Percentiles rank a stretch among this genome's conserved stretches.
phyloP scores from a whole-genome alignment of 2,329 filamentous ascomycete species.

The Lojkania enalia region DNA sequence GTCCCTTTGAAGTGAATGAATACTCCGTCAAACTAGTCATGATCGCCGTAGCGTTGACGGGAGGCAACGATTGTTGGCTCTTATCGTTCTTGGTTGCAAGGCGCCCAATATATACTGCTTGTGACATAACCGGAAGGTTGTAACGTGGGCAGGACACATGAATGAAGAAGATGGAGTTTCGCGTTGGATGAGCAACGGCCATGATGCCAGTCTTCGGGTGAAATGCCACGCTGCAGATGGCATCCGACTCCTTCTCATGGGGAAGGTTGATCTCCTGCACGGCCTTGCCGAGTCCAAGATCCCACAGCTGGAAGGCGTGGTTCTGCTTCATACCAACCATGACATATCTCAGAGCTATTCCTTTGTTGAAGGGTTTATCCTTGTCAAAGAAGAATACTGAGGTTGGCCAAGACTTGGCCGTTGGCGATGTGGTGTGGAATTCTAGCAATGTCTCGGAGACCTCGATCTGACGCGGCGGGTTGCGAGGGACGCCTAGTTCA shows the following conservation, averaged over 20 bases:
- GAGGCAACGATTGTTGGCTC: constrained; percentile 66
- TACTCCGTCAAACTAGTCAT: constrained; percentile 97
- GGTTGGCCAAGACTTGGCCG: constrained; percentile 95
- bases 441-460: constrained; percentile 85
- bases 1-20: constrained; percentile 83
- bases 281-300: constrained; percentile 89
- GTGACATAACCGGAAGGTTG: constrained; percentile 75
- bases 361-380: constrained; percentile 87
- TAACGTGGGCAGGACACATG: constrained; percentile 95
- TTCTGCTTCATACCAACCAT: constrained; percentile 99
- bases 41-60: constrained; percentile 92
- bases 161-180: constrained; percentile 97
- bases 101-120: constrained; percentile 83
- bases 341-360: constrained; percentile 88
- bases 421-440: constrained; percentile 80
- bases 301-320: constrained; percentile 97
- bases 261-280: constrained; percentile 97
- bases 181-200: constrained; percentile 90
- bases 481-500: constrained; percentile 48
- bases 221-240: constrained; percentile 96
- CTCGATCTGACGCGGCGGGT: constrained; percentile 62
- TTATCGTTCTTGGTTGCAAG: constrained; percentile 59
- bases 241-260: constrained; percentile 93
- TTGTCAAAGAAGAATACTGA: constrained; percentile 97
- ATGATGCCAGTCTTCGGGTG: constrained; percentile 92